Base-by-base conservation (phyloP, 1,139 yeast genomes). In the Geotrichum reessii region DNA sequence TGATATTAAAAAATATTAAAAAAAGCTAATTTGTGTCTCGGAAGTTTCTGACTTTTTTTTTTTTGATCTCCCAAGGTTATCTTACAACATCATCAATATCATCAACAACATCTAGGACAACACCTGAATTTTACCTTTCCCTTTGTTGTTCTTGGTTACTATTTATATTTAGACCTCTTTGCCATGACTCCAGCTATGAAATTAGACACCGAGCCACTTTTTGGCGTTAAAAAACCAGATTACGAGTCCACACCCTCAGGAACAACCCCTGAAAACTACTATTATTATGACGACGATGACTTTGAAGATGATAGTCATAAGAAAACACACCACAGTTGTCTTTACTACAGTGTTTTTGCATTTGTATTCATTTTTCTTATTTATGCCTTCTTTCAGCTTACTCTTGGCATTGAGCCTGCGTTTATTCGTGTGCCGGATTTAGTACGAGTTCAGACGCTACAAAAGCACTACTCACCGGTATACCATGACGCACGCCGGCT, bases 401-500 rank as follows among this genome's bases (percentile, higher is more conserved):
- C 54, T 9, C 47, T 57, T 7, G 57, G 55, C 7, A 47, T 57
- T 11, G 57, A 57, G 46, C 55, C 59, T 17, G 42, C 28, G 14
- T 57, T 19, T 19, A 33, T 53, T n/a, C 25, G 42, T 3, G 56
- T 57, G 31, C 59, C 59, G 8, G 54, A 57, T 24, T 37, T 57
- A 9, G 49, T 57, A 3, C 21, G 48, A 9, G 59, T 57, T 14
- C 55, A 57, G 11, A 14, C 57, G 6, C 25, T 57, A 12, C 21
- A 49, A 27, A 40, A 40, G 3, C 50, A 37, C 31, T 46, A 50
- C 28, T 28, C 49, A 17, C 59, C 59, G 1, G 50, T 27, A 21
- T 33, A 54, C 11, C 28, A 40, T 8, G 49, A 21, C 21, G 47
- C 47, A 6, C 50, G 49, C 21, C 47, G 61, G 63, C 68, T 87